These are phyloP conservation scores for Medicago ruthenica DNA, from an alignment of 306 rosid genomes.

Conservation along the genomic window DNA sequence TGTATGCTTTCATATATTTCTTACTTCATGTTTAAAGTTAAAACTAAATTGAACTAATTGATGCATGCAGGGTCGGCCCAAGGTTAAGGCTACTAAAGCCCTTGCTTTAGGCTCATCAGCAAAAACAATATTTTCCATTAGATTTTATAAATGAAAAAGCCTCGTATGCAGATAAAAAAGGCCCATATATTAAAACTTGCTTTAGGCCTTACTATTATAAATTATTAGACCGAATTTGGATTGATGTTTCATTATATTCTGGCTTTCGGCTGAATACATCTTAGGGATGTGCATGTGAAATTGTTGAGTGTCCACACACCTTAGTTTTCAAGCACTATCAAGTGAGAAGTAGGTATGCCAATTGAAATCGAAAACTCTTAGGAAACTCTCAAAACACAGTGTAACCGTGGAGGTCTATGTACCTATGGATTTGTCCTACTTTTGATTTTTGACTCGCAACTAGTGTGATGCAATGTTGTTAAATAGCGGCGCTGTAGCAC, in stretches of 20 bases:
- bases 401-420: slow-evolving; percentile 8
- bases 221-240: too few species aligned
- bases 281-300: slow-evolving; percentile 27
- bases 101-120: too few species aligned
- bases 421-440: slow-evolving; percentile 6
- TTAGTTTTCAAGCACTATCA: neutral
- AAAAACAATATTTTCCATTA: too few species aligned
- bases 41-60: too few species aligned
- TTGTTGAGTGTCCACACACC: slow-evolving; percentile 13
- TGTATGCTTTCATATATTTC: too few species aligned
- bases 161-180: too few species aligned
- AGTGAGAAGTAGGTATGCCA: neutral
- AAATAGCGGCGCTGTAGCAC: neutral
- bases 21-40: too few species aligned
- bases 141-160: too few species aligned
- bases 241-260: neutral
- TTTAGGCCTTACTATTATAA: too few species aligned
- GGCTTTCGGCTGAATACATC: slow-evolving; percentile 3
- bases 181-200: too few species aligned
- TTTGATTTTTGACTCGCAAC: slow-evolving; percentile 18
- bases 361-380: slow-evolving; percentile 4
- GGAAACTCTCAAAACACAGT: slow-evolving; percentile 9
- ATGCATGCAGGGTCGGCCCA: too few species aligned
- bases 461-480: neutral
- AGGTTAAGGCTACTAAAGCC: too few species aligned